Conservation (phyloP, 2,329 filamentous ascomycete species). For the Cladosporium oxysporum region DNA sequence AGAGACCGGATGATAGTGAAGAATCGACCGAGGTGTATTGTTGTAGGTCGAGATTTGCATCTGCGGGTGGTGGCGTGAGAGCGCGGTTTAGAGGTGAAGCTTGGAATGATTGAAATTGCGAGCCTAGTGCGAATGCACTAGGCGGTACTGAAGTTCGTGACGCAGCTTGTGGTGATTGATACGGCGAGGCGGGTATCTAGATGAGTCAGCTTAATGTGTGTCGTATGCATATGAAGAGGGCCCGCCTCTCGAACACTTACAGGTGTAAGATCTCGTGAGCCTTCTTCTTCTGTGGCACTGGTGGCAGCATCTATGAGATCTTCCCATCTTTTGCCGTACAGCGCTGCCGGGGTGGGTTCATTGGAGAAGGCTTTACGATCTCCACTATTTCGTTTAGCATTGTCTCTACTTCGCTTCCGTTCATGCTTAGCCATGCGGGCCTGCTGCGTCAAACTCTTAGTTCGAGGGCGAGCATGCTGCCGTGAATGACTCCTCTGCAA, state of each 20-base stretch:
- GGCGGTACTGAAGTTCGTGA: constrained; percentile 63
- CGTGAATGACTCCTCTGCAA: constrained; percentile 67
- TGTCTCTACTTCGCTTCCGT: constrained; percentile 74
- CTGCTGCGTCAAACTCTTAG: constrained; percentile 82
- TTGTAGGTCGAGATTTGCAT: constrained; percentile 51
- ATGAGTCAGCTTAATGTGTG: constrained; percentile 7
- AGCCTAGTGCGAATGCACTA: constrained; percentile 47
- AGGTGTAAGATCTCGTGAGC: constrained; percentile 79
- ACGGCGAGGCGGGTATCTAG: constrained; percentile 53
- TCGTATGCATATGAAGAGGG: background rate
- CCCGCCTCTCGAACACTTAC: constrained; percentile 48
- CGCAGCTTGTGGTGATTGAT: constrained; percentile 51
- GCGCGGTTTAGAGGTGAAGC: constrained; percentile 89
- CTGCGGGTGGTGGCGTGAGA: constrained; percentile 72
- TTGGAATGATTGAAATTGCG: constrained; percentile 68
- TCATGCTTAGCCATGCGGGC: constrained; percentile 76
- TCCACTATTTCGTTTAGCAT: constrained; percentile 70
- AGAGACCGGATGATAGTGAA: constrained; percentile 41
- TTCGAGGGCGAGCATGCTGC: constrained; percentile 72
- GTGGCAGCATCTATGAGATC: constrained; percentile 94
- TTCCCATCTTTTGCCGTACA: constrained; percentile 88
- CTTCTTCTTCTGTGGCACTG: constrained; percentile 86
- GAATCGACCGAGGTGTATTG: constrained; percentile 91
- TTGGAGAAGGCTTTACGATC: constrained; percentile 82
- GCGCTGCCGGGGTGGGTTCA: constrained; percentile 73